phyloP scores from a whole-genome alignment of 2,329 filamentous ascomycete genomes.

The Fusarium sp. region DNA sequence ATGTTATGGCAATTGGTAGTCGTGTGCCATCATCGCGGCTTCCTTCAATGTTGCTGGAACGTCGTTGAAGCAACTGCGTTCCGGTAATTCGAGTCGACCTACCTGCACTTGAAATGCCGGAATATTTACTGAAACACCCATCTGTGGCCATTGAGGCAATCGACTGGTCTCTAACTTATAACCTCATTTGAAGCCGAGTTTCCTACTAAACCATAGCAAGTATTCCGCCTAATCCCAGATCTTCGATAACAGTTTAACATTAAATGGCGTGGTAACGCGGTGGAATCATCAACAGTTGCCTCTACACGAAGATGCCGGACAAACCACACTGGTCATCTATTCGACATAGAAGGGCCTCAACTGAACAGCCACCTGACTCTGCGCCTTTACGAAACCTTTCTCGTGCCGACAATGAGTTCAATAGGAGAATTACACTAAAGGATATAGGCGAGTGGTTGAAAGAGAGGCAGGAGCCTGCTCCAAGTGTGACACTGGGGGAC shows the following conservation, averaged over 20 bases:
- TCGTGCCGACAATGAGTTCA: background rate
- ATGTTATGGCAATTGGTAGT: no score
- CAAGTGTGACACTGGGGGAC: conserved; percentile 27
- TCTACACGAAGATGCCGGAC: conserved; percentile 3
- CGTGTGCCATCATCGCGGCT: background rate
- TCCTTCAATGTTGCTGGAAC: background rate
- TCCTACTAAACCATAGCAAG: background rate
- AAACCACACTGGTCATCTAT: conserved; percentile 25
- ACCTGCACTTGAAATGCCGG: background rate
- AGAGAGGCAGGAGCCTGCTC: conserved; percentile 42
- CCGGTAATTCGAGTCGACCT: background rate
- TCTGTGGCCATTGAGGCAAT: background rate
- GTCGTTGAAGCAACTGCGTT: background rate
- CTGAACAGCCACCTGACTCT: background rate
- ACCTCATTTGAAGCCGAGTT: background rate
- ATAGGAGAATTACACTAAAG: conserved; percentile 14
- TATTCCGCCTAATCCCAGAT: background rate
- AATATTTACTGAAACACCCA: background rate
- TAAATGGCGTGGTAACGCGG: background rate
- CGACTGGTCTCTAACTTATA: background rate
- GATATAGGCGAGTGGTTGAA: conserved; percentile 55
- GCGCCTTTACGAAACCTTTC: background rate
- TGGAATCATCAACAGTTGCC: background rate
- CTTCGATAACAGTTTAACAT: background rate
- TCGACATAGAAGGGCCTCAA: background rate